Conservation (phyloP, 1,139 yeast genomes). For the Pichia sp. region DNA sequence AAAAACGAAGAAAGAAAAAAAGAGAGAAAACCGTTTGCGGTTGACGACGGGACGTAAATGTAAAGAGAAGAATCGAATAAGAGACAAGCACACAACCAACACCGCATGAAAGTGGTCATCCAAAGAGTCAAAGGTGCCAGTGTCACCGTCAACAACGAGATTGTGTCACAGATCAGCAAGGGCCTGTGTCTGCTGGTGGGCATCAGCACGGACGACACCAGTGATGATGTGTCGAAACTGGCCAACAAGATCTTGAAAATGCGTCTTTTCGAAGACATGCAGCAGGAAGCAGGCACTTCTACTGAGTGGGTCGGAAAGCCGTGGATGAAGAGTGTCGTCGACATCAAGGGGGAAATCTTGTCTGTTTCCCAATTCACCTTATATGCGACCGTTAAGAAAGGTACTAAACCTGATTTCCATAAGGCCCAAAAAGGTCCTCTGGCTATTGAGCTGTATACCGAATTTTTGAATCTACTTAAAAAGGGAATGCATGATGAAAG, state of each 20-base stretch:
- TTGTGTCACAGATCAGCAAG: conserved; percentile 62
- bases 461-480: conserved; percentile 45
- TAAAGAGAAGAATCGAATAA: no score
- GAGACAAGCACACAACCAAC: background rate
- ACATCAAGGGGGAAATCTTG: conserved; percentile 50
- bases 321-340: conserved; percentile 54
- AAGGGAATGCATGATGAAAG: conserved; percentile 47
- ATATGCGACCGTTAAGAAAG: conserved; percentile 76
- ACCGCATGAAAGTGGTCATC: conserved; percentile 84
- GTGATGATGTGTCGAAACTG: conserved; percentile 60
- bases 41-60: background rate
- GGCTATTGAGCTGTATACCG: conserved; percentile 63
- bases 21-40: no score
- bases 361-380: conserved; percentile 88
- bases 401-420: conserved; percentile 92
- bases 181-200: conserved; percentile 85
- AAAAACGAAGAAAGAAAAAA: no score
- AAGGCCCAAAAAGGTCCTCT: conserved; percentile 75
- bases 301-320: conserved; percentile 39
- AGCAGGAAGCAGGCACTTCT: conserved; percentile 31
- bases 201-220: conserved; percentile 67
- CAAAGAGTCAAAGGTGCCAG: conserved; percentile 85
- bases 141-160: conserved; percentile 66
- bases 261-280: conserved; percentile 63
- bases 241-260: conserved; percentile 61